Conservation (phyloP, 495 filamentous ascomycete genomes). For the Parachaetomium inaequale region DNA sequence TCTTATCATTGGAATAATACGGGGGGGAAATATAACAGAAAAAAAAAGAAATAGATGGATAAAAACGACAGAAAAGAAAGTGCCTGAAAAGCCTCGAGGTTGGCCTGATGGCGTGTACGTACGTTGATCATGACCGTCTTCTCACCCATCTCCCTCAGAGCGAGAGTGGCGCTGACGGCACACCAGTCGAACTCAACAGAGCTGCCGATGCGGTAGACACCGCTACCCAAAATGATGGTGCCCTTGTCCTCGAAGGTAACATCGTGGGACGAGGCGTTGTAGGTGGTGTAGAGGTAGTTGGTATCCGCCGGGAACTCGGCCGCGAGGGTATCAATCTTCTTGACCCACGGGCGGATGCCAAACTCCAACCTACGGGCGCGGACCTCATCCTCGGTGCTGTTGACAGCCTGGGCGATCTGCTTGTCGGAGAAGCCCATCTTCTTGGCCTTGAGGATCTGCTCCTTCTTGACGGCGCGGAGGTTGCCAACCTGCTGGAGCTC, state of each 20-base stretch:
- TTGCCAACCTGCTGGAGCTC: conserved; percentile 86
- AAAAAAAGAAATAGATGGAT: neutral
- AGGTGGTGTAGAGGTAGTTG: conserved; percentile 97
- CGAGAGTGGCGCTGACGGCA: conserved; percentile 87
- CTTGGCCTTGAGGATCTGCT: conserved; percentile 84
- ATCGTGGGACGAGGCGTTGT: conserved; percentile 94
- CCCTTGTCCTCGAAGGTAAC: conserved; percentile 94
- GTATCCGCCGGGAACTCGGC: conserved; percentile 97
- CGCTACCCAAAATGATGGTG: conserved; percentile 82
- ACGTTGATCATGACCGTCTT: conserved; percentile 98
- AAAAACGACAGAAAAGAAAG: neutral
- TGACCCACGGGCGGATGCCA: conserved; percentile 84
- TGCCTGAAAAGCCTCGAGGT: neutral
- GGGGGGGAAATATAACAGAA: neutral
- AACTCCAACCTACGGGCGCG: conserved; percentile 80
- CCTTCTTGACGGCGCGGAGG: conserved; percentile 79
- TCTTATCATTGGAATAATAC: neutral
- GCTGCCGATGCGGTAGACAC: conserved; percentile 94
- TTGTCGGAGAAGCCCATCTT: conserved; percentile 96
- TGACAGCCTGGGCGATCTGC: conserved; percentile 86
- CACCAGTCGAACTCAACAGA: conserved; percentile 99
- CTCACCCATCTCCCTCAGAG: conserved; percentile 83
- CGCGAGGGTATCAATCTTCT: conserved; percentile 96
- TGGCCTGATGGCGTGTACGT: conserved; percentile 19
- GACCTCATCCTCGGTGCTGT: conserved; percentile 82